Evolutionary conservation across 208 protist genomes (phyloP), one percentile per base, ranked within the genome.

Genomic region (Acanthamoeba castellanii): DNA sequence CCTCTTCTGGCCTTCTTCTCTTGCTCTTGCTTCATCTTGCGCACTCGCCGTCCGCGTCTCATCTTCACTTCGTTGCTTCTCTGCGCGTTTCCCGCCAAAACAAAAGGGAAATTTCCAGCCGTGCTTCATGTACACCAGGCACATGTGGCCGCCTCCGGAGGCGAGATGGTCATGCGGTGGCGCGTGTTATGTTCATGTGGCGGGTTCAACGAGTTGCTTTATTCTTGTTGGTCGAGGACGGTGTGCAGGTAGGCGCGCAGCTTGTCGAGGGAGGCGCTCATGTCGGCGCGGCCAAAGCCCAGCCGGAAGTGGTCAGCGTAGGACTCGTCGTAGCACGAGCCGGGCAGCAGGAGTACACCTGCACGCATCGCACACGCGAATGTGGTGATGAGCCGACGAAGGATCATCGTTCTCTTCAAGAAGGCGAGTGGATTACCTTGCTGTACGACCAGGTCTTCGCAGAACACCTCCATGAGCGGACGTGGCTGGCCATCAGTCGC

Each of bases 261-360:
- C 66, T 93, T 93, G 91, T 42, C 91, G 22, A 94, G 57, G 4
- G 91, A 70, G 37, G 30, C 9, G 45, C 25, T 42, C 91, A 94
- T 55, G 91, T 94, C 72, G 13, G 47, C n/a, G 8, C 91, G 45
- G 13, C 72, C 91, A 85, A 85, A 94, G 91, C 91, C 91, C 34
- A 94, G 1, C 34, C 91, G 66, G 64, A 94, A 85, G 70, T 94
- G 91, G 34, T 81, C 91, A 4, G 64, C 74, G 34, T 59, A 93
- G 32, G 70, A 32, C 2, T n/a, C 47, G 50, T 81, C 91, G 50
- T 85, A 94, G 72, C 91, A 94, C 47, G 91, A 64, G 27, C 70
- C 64, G 25, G 91, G 91, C 64, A 94, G 34, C 91, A 94, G 42
- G 3, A 94, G 50, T 14, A 94, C 91, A 9, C 87, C 87, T 88